Conservation (phyloP, 495 filamentous ascomycete species). For the Penicillium atrosanguineum region DNA sequence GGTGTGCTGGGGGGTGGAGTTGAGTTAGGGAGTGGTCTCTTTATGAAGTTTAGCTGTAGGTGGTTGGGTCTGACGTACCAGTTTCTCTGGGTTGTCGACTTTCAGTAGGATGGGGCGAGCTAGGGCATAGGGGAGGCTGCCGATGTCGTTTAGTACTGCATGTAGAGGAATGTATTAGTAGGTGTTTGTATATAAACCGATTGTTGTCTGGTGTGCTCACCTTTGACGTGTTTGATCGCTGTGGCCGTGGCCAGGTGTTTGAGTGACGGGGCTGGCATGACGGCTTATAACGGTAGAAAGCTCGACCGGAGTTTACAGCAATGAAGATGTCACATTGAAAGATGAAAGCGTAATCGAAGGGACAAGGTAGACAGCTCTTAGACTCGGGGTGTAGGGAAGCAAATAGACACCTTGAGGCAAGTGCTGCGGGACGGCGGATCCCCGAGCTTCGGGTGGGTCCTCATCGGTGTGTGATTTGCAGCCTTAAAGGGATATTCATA, state of each 20-base stretch:
- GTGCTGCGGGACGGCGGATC: conserved; percentile 1
- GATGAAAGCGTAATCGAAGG: background rate
- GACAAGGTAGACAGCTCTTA: background rate
- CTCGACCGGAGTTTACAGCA: conserved; percentile 6
- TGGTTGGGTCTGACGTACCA: conserved; percentile 42
- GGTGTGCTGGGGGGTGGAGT: conserved; percentile 33
- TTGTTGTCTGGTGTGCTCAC: conserved; percentile 23
- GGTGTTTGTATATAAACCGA: background rate
- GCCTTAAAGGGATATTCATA: background rate
- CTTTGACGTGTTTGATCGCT: conserved; percentile 46
- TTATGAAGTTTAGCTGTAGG: background rate
- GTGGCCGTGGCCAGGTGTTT: conserved; percentile 40
- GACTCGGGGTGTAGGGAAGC: background rate
- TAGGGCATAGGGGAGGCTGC: conserved; percentile 60
- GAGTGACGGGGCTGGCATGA: conserved; percentile 45
- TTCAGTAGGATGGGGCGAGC: conserved; percentile 59
- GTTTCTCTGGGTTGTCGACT: conserved; percentile 63
- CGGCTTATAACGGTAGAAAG: conserved; percentile 11
- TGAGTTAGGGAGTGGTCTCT: background rate
- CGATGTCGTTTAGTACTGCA: conserved; percentile 59
- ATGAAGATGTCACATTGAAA: conserved; percentile 19
- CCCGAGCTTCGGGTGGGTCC: background rate
- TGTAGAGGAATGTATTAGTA: background rate
- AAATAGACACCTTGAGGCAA: background rate
- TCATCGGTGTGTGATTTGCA: background rate